Evolutionary conservation across 2,329 filamentous ascomycete genomes (phyloP).

Genomic region (Teratosphaeria viscida): DNA sequence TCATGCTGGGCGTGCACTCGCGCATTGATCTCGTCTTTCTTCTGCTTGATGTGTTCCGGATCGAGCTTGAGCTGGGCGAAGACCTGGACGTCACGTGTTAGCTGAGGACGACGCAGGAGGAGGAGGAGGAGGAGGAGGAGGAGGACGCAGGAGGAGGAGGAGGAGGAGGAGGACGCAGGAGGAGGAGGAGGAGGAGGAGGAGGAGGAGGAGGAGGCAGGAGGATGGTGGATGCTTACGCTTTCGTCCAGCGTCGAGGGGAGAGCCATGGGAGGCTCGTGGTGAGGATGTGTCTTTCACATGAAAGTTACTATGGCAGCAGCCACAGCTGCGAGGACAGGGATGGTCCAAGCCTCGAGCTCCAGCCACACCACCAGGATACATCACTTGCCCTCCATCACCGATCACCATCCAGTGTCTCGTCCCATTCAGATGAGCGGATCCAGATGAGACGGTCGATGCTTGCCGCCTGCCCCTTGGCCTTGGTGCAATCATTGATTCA

Average conservation of each 20-base stretch:
- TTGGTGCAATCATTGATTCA: too few relatives aligned
- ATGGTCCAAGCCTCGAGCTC: neutral
- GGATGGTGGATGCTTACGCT: slow-evolving; percentile 5
- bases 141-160: too few relatives aligned
- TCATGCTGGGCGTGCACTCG: slow-evolving; percentile 48
- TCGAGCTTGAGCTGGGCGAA: slow-evolving; percentile 51
- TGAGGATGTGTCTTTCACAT: neutral
- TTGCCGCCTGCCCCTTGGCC: too few relatives aligned
- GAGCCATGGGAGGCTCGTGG: slow-evolving; percentile 7
- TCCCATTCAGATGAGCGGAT: too few relatives aligned
- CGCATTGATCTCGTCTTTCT: slow-evolving; percentile 50
- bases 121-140: neutral
- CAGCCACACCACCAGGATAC: slow-evolving; percentile 1
- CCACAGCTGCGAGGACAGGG: neutral
- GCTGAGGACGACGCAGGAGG: neutral
- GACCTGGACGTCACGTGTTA: slow-evolving; percentile 34
- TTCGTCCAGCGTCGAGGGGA: slow-evolving; percentile 11
- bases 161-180: neutral
- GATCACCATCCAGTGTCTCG: too few relatives aligned
- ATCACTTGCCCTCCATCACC: too few relatives aligned
- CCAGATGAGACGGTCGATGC: too few relatives aligned
- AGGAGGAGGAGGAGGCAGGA: too few relatives aligned
- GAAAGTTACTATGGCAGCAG: neutral
- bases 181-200: neutral
- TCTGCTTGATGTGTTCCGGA: slow-evolving; percentile 47